Evolutionary conservation across 2,329 filamentous ascomycete genomes (phyloP), one percentile per base, ranked within the genome.

Genomic region (Colletotrichum navitas): DNA sequence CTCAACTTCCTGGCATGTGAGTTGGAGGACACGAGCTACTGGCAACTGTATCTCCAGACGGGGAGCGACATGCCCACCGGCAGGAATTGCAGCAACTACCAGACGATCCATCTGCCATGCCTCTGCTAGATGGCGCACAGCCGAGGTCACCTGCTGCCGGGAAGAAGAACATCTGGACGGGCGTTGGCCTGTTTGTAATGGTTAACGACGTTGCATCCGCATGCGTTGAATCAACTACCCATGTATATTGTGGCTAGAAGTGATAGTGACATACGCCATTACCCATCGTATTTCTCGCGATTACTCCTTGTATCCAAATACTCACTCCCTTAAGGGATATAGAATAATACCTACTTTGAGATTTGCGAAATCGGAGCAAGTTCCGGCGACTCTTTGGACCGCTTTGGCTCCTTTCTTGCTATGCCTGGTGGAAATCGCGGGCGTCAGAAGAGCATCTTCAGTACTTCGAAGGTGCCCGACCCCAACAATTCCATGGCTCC

Each of bases 61-160:
- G 86, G 86, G 1, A 85, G 82, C 60, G 84, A 86, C 49, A 80
- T 79, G 45, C 86, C 86, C 1, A 83, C 81, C 63, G 86, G 85
- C 2, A 80, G 80, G 77, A 84, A 81, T 6, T 88, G 86, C 74
- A 88, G 84, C 74, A 88, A 88, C 76, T 87, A 85, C 70, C 85
- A 88, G 80, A 87, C 85, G 36, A 79, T 88, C 66, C 87, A 88
- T 78, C 76, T 88, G 75, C 86, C 86, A 41, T 87, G 85, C 73
- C 74, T 88, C 47, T 87, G 85, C 62, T 85, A 73, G 51, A 39
- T 24, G 34, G 45, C 7, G 12, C n/a, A 36, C 26, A 29, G 21
- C 3, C 18, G 24, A 14, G 45, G 45, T 14, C 32, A 56, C 54
- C 39, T n/a, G 47, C 16, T 26, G 32, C 5, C 32, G 12, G 52